Base-by-base conservation (phyloP, 2,329 filamentous ascomycete genomes). In the Xylaria arbuscula region DNA sequence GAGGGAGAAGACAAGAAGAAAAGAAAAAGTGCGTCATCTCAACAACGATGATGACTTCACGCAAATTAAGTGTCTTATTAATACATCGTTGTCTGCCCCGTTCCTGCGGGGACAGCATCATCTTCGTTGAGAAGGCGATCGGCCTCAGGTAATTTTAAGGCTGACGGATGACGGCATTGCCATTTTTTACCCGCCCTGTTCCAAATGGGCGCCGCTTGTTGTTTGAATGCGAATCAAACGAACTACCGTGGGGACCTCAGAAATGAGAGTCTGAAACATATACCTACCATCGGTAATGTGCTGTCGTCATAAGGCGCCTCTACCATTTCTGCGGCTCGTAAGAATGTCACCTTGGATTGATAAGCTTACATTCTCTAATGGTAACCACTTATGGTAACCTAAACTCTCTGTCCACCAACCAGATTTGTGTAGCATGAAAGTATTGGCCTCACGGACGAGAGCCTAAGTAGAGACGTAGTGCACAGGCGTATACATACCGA, bases 31-130 rank as follows among this genome's bases (percentile, higher is more conserved):
- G 34, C 62, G 42, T 55, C 50, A 55, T 55, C 60, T 55, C 60
- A 7, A 55, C 15, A 36, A n/a, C 15, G 6, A 17, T 36, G 28
- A 5, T 54, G 50, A 51, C 28, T 54, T 36, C 50, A 36, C 47
- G 15, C 32, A 57, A 56, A 66, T 55, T 66, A 53, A 22, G 5
- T 64, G 55, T 60, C 55, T 64, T 67, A 67, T 60, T 60, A 55
- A 34, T 17, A 58, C 47, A 59, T 15, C 40, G n/a, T 34, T 28
- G 11, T 67, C 50, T 19, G 19, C 48, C 24, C 48, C 34, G 24
- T 64, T 19, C 28, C 50, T 24, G 34, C 47, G 45, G 8, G 32
- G 38, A 60, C 40, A 11, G 47, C 55, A 40, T 50, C 60, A 50
- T 60, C 19, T 22, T 34, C 13, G 1, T 45, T 17, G 34, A 53